Evolutionary conservation across 208 protist species (phyloP).

Genomic region (Strigomonas oncopelti): DNA sequence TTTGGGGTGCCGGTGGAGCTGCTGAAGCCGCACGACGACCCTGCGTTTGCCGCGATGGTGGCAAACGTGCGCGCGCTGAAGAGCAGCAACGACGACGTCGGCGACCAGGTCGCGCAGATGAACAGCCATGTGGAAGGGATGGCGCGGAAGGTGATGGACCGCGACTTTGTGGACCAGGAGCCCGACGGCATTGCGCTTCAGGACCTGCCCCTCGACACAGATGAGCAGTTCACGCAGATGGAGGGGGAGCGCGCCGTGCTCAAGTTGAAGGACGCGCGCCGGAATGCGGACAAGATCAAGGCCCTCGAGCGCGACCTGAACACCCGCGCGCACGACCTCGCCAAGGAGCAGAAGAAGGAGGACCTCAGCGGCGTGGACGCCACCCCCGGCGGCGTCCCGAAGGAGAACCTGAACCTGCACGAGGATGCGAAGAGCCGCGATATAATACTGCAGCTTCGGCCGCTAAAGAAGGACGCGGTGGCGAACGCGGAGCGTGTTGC

Average conservation of each 20-base stretch:
- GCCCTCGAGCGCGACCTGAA: constrained; percentile 51
- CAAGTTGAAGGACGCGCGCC: constrained; percentile 36
- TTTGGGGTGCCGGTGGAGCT: constrained; percentile 46
- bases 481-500: constrained; percentile 26
- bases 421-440: constrained; percentile 25
- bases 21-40: constrained; percentile 59
- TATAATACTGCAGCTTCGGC: constrained; percentile 39
- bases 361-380: constrained; percentile 42
- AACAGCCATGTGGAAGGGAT: constrained; percentile 41
- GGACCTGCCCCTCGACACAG: constrained; percentile 55
- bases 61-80: constrained; percentile 36
- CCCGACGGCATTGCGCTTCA: constrained; percentile 61
- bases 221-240: constrained; percentile 50
- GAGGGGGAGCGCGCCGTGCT: constrained; percentile 46
- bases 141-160: constrained; percentile 45
- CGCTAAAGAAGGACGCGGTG: constrained; percentile 30
- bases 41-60: constrained; percentile 34
- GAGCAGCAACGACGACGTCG: constrained; percentile 22
- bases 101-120: constrained; percentile 32
- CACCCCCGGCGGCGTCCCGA: constrained; percentile 34
- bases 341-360: constrained; percentile 32
- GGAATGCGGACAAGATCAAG: constrained; percentile 29
- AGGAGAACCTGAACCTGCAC: constrained; percentile 45
- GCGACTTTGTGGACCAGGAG: constrained; percentile 51
- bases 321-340: constrained; percentile 53